A percentile compares a stretch with the other conserved stretches of the same genome.
These are phyloP conservation scores for Panaeolus cyanescens DNA, from an alignment of 768 basidiomycete species.

Conservation along the genomic window DNA sequence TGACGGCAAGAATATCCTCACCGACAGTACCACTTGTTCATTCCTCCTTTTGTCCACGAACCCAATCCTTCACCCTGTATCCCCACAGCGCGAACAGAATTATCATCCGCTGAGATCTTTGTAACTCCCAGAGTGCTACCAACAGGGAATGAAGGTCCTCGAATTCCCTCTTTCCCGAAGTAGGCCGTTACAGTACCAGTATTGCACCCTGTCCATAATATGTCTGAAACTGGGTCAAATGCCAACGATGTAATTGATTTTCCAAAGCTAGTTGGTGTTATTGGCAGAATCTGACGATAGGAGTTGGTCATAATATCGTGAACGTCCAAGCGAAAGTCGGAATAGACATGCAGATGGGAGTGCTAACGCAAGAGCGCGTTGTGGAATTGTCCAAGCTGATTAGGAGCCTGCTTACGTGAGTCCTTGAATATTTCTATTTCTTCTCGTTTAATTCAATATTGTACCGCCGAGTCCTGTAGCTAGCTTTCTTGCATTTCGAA, in stretches of 20 bases:
- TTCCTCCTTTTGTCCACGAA: constrained; percentile 82
- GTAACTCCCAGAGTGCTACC: constrained; percentile 70
- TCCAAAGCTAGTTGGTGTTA: constrained; percentile 28
- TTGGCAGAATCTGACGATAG: constrained; percentile 23
- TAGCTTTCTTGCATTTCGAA: constrained; percentile 55
- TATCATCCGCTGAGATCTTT: constrained; percentile 77
- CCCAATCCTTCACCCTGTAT: constrained; percentile 67
- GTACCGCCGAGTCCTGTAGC: constrained; percentile 37
- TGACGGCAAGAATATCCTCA: constrained; percentile 33
- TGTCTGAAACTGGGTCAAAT: constrained; percentile 91
- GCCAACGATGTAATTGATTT: constrained; percentile 74
- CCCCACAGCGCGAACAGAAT: constrained; percentile 69
- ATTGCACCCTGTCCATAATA: constrained; percentile 82
- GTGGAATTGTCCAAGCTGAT: neutral
- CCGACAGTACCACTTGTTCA: constrained; percentile 83
- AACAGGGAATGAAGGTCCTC: constrained; percentile 75
- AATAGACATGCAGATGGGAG: constrained; percentile 3
- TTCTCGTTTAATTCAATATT: neutral
- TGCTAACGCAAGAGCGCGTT: neutral
- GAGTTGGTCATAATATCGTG: constrained; percentile 16
- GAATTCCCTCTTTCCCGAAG: constrained; percentile 61
- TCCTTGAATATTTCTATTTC: neutral
- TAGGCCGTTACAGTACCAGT: constrained; percentile 71
- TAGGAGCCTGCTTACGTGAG: neutral
- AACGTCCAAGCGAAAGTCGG: neutral